phyloP scores from a whole-genome alignment of 768 basidiomycete species.

The Hirschioporus abietinus region DNA sequence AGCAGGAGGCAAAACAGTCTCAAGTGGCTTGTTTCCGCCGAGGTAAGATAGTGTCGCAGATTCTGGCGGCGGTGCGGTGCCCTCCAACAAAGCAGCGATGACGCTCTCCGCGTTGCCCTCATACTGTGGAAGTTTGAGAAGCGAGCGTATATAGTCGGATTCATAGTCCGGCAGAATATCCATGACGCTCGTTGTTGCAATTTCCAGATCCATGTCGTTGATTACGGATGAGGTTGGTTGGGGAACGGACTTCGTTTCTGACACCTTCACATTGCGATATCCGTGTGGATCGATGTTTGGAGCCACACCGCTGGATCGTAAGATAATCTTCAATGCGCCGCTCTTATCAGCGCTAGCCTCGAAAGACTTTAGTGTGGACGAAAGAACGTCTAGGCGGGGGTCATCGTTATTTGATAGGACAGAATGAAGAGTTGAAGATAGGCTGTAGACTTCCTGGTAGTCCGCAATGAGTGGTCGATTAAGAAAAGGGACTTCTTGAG shows the following conservation, averaged over 20 bases:
- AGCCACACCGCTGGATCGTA: slow-evolving; percentile 53
- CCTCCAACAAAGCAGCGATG: slow-evolving; percentile 71
- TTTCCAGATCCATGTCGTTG: slow-evolving; percentile 43
- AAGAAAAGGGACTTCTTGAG: slow-evolving; percentile 38
- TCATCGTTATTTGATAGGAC: slow-evolving; percentile 47
- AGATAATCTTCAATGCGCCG: slow-evolving; percentile 56
- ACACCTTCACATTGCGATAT: slow-evolving; percentile 39
- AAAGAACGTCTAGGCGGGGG: slow-evolving; percentile 51
- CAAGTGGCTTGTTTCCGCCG: neutral
- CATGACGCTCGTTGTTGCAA: slow-evolving; percentile 62
- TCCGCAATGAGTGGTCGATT: slow-evolving; percentile 64
- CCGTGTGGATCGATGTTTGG: slow-evolving; percentile 32
- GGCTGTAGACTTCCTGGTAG: slow-evolving; percentile 63
- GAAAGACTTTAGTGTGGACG: slow-evolving; percentile 42
- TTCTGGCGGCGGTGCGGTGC: slow-evolving; percentile 44
- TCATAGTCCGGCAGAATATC: slow-evolving; percentile 69
- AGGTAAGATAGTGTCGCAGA: slow-evolving; percentile 2
- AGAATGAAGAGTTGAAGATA: slow-evolving; percentile 44
- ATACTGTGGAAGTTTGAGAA: slow-evolving; percentile 44
- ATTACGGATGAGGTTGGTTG: slow-evolving; percentile 11
- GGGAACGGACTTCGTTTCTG: slow-evolving; percentile 19
- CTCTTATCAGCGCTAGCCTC: slow-evolving; percentile 32
- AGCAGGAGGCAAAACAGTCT: neutral
- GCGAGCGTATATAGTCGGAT: slow-evolving; percentile 48
- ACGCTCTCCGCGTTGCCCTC: slow-evolving; percentile 42